Evolutionary conservation across 148 eudicot species (phyloP), one percentile per base, ranked within the genome.

Genomic region (Beta vulgaris): DNA sequence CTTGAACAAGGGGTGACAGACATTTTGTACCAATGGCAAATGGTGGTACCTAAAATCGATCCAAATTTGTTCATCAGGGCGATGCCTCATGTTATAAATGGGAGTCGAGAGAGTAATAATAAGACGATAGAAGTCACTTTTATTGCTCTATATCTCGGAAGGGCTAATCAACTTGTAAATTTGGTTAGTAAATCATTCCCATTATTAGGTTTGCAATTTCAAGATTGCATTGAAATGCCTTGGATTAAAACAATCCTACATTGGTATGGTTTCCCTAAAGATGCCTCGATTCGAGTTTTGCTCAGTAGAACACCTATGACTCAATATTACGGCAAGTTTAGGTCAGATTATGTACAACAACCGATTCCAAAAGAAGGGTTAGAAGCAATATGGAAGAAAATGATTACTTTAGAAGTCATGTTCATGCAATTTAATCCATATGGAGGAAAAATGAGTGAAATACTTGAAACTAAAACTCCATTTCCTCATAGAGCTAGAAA

Each of bases 401-500:
- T 85, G 78, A 65, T 80, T 18, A 80, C 78, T 37, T 2, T 81
- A 7, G 84, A 66, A 6, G 35, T 42, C 5, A 55, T 67, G 60
- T 49, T 4, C 6, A 36, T 83, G 73, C 83, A 83, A 59, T 81
- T 73, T 65, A 83, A 78, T 21, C 84, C 84, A 3, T 84, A 78
- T 4, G 84, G 82, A 1, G 86, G 84, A 3, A 31, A 10, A 16
- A 79, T 85, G 78, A 37, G 51, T 11, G 54, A 80, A 23, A 49
- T 83, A 7, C 76, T 79, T 0, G 68, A 49, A 23, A 18, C n/a
- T 31, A 80, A 28, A 6, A 65, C 82, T 8, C 75, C 88, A 0
- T 85, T 80, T 23, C 86, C 86, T 31, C 88, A 83, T 35, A 46
- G 86, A 25, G 77, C 68, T 4, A 80, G 88, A 3, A 80, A 78